Conservation (phyloP, 2,329 filamentous ascomycete species). For the Trichoderma semiorbis region DNA sequence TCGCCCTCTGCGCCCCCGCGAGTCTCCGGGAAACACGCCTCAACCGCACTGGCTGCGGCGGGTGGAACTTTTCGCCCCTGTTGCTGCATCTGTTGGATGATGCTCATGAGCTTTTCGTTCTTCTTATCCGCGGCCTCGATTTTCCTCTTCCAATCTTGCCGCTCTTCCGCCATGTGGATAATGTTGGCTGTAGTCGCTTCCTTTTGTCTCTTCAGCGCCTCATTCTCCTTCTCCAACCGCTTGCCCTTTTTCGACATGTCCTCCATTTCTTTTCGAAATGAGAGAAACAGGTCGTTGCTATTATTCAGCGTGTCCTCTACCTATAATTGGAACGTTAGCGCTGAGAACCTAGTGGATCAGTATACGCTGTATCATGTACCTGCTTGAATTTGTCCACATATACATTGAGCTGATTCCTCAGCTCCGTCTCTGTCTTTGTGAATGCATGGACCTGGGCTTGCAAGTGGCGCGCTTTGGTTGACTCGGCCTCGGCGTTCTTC, state of each 20-base stretch:
- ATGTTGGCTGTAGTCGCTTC: slow-evolving; percentile 93
- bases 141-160: slow-evolving; percentile 77
- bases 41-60: slow-evolving; percentile 56
- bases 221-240: slow-evolving; percentile 93
- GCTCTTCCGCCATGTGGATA: slow-evolving; percentile 93
- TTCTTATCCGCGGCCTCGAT: slow-evolving; percentile 56
- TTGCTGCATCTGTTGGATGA: slow-evolving; percentile 94
- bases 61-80: slow-evolving; percentile 77
- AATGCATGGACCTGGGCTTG: slow-evolving; percentile 92
- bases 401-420: slow-evolving; percentile 92
- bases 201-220: slow-evolving; percentile 85
- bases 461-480: slow-evolving; percentile 74
- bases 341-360: neutral
- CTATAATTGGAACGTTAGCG: slow-evolving; percentile 45
- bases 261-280: slow-evolving; percentile 98
- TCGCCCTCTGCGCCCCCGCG: slow-evolving; percentile 50
- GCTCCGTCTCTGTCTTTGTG: slow-evolving; percentile 90
- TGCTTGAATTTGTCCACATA: slow-evolving; percentile 99
- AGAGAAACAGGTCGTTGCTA: slow-evolving; percentile 94
- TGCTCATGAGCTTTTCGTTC: slow-evolving; percentile 86
- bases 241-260: slow-evolving; percentile 99
- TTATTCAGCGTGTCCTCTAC: slow-evolving; percentile 98
- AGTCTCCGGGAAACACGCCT: slow-evolving; percentile 55
- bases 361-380: slow-evolving; percentile 52
- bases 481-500: slow-evolving; percentile 80